Percentiles rank a stretch among this genome's conserved stretches.
Conservation (phyloP, 1,284 basidiomycete species). For the Ganoderma lingzhi region DNA sequence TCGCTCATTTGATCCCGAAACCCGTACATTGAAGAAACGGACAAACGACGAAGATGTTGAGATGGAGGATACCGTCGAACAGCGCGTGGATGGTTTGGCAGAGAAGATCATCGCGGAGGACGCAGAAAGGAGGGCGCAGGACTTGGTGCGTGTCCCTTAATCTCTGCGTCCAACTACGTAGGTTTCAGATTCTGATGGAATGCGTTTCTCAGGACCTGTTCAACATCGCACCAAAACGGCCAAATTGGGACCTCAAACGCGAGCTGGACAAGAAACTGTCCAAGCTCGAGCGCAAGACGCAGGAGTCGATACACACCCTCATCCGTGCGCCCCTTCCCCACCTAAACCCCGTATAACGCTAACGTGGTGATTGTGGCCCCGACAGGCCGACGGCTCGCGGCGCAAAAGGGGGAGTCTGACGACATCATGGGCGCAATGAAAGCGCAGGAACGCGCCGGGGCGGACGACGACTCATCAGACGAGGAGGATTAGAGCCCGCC, state of each 20-base stretch:
- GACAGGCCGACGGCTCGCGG: slow-evolving; percentile 77
- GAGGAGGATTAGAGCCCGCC: slow-evolving; percentile 48
- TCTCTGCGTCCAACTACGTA: neutral
- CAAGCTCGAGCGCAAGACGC: slow-evolving; percentile 90
- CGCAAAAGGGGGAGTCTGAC: slow-evolving; percentile 79
- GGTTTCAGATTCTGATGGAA: slow-evolving; percentile 7
- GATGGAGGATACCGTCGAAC: slow-evolving; percentile 89
- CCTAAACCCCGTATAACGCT: slow-evolving; percentile 22
- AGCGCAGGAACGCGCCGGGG: slow-evolving; percentile 59
- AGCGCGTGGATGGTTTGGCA: slow-evolving; percentile 84
- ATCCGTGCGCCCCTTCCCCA: slow-evolving; percentile 72
- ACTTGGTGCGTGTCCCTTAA: slow-evolving; percentile 69
- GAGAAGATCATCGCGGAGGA: slow-evolving; percentile 88
- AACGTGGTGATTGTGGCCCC: slow-evolving; percentile 29
- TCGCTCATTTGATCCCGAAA: slow-evolving; percentile 89
- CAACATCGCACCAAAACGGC: slow-evolving; percentile 95
- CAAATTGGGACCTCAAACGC: slow-evolving; percentile 97
- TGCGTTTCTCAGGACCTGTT: slow-evolving; percentile 78
- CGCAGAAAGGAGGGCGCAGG: slow-evolving; percentile 83
- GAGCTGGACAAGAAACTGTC: slow-evolving; percentile 91
- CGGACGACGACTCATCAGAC: slow-evolving; percentile 44
- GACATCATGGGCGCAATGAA: slow-evolving; percentile 83
- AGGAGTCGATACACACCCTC: slow-evolving; percentile 91
- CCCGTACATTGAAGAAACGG: slow-evolving; percentile 78
- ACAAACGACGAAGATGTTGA: slow-evolving; percentile 58